phyloP scores from a whole-genome alignment of 2,329 filamentous ascomycete species.

The Didymella arachidicola region DNA sequence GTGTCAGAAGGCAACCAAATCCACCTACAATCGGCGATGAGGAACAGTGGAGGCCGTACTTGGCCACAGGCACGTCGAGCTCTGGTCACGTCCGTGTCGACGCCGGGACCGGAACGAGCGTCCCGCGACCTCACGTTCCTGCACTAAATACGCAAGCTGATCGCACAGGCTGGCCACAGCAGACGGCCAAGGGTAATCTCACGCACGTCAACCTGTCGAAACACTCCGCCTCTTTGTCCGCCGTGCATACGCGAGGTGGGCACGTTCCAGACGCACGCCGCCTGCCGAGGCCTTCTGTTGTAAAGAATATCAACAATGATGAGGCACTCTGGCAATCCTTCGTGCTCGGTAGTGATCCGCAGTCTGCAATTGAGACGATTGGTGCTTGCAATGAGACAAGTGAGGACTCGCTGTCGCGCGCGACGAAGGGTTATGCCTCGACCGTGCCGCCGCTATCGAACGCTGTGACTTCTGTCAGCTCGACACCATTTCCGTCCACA shows the following conservation, averaged over 20 bases:
- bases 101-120: constrained; percentile 23
- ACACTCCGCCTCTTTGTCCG: constrained; percentile 40
- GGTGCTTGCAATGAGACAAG: constrained; percentile 9
- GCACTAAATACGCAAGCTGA: constrained; percentile 22
- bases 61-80: constrained; percentile 30
- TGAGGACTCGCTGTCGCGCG: constrained; percentile 13
- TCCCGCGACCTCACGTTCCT: constrained; percentile 27
- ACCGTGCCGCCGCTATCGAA: constrained; percentile 28
- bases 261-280: constrained; percentile 9
- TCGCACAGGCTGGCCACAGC: constrained; percentile 34
- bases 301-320: constrained; percentile 22
- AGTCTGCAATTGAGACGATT: constrained; percentile 13
- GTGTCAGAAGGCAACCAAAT: neutral
- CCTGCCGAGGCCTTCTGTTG: constrained; percentile 1
- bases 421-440: constrained; percentile 22
- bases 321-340: constrained; percentile 47
- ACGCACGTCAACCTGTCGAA: constrained; percentile 27
- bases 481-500: constrained; percentile 19
- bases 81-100: constrained; percentile 31
- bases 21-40: constrained; percentile 36
- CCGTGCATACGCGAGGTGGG: constrained; percentile 22
- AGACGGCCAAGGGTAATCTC: constrained; percentile 34
- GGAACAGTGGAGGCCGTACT: constrained; percentile 37
- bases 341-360: constrained; percentile 38
- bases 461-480: constrained; percentile 31